Conservation (phyloP, 306 rosid species). For the Vicia villosa region DNA sequence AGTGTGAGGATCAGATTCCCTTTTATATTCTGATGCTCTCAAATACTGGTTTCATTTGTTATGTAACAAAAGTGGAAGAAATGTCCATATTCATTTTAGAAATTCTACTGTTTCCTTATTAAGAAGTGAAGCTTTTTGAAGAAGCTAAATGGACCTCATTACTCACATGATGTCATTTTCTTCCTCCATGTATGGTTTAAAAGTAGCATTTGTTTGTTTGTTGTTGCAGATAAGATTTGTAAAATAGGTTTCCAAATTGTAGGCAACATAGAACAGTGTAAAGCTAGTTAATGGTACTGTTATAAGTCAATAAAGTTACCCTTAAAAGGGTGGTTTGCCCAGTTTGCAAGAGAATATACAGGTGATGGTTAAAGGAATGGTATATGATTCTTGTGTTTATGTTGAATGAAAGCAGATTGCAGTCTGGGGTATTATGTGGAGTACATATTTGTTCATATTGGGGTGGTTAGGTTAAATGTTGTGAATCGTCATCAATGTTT, state of each 20-base stretch:
- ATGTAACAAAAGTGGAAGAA: constrained; percentile 8
- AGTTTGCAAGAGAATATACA: constrained; percentile 53
- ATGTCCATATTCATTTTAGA: constrained; percentile 12
- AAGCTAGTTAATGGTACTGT: constrained; percentile 34
- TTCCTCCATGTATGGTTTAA: constrained; percentile 36
- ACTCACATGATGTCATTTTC: constrained; percentile 43
- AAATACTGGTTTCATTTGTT: constrained; percentile 5
- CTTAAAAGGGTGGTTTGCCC: constrained; percentile 31
- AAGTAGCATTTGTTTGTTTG: constrained; percentile 47
- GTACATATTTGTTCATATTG: constrained; percentile 17
- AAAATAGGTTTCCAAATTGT: constrained; percentile 45
- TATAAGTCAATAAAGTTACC: constrained; percentile 41
- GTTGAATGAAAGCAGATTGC: constrained; percentile 40
- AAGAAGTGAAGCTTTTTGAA: constrained; percentile 35
- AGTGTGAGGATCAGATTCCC: constrained; percentile 21
- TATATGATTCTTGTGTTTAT: constrained; percentile 47
- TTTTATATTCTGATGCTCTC: constrained; percentile 27
- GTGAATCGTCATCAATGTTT: constrained; percentile 13
- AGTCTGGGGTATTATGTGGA: constrained; percentile 24
- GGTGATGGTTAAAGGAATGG: constrained; percentile 45
- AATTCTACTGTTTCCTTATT: constrained; percentile 4
- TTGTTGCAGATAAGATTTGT: constrained; percentile 35
- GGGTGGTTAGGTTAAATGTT: constrained; percentile 9
- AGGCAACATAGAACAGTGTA: constrained; percentile 35
- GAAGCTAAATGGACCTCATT: constrained; percentile 34